Base-by-base conservation (phyloP, 1,284 basidiomycete species). In the Cryptococcus jaspeensis region DNA sequence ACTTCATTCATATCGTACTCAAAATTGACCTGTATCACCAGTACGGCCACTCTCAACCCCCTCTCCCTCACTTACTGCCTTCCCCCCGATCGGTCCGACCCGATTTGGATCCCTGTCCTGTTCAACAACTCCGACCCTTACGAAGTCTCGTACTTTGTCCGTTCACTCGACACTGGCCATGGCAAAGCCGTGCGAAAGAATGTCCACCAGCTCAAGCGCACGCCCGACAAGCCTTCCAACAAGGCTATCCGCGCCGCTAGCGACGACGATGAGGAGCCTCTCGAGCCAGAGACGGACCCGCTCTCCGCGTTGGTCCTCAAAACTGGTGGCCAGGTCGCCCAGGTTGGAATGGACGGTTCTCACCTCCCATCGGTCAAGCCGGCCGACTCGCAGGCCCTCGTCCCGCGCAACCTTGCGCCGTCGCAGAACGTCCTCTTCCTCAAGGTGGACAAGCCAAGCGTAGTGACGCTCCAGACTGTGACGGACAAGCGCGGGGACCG, bases 91-190 rank as follows among this genome's bases (percentile, higher is more conserved):
- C 56, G 59, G 8, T 50, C 53, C 13, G 62, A 72, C 38, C 68
- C 72, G 9, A 65, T 77, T 0, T 71, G 71, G 55, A 69, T 78
- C 45, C 75, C 76, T 11, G 62, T 78, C 35, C 80, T 96, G 28
- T 84, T 97, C 73, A 97, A 96, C 81, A 95, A 96, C 77, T 93
- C 93, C 2, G 81, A 82, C n/a, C 86, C 91, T 0, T 81, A 83
- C 13, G 81, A 83, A 55, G 78, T 97, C 38, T 83, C 82, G 55
- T 97, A 94, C 74, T 86, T 85, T 15, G 75, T 93, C 38, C 85
- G 85, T 3, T 85, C 90, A 6, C 83, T 93, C 40, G 85, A 83
- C 8, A 67, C 58, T 11, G 66, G 66, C 35, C 58, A 65, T 37
- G 41, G 55, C 8, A 57, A 52, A 1, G 20, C 62, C 41, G 45